phyloP scores from a whole-genome alignment of 2,329 filamentous ascomycete species.

The Colletotrichum cuscutae region DNA sequence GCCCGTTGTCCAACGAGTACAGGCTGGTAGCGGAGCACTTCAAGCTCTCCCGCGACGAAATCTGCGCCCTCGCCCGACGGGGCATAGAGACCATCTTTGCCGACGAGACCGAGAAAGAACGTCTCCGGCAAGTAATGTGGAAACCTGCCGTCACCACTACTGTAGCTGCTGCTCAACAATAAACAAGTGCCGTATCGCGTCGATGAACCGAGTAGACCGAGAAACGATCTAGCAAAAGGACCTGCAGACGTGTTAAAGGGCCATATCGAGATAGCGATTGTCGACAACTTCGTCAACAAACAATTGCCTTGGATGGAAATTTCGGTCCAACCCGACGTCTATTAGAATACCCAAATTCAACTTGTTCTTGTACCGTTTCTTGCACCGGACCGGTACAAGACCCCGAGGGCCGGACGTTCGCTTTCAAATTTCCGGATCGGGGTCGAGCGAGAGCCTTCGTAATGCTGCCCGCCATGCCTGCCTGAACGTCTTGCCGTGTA shows the following conservation, averaged over 20 bases:
- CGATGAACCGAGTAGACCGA: background rate
- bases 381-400: background rate
- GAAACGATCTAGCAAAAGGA: background rate
- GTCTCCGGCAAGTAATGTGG: slow-evolving; percentile 65
- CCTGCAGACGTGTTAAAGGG: no score
- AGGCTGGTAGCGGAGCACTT: slow-evolving; percentile 78
- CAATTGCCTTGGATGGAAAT: no score
- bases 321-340: background rate
- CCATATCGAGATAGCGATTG: no score
- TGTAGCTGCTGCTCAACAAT: background rate
- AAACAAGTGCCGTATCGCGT: background rate
- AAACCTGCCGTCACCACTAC: background rate
- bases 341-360: background rate
- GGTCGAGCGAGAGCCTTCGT: background rate
- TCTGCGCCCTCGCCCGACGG: slow-evolving; percentile 67
- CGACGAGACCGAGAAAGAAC: slow-evolving; percentile 67
- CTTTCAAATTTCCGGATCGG: background rate
- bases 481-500: background rate
- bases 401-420: background rate
- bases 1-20: slow-evolving; percentile 81
- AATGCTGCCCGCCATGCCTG: no score
- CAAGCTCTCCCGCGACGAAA: slow-evolving; percentile 56
- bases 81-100: slow-evolving; percentile 75
- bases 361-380: background rate
- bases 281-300: no score